Evolutionary conservation across 768 basidiomycete species (phyloP), one percentile per base, ranked within the genome.

Genomic region (Aureoboletus auriporus): DNA sequence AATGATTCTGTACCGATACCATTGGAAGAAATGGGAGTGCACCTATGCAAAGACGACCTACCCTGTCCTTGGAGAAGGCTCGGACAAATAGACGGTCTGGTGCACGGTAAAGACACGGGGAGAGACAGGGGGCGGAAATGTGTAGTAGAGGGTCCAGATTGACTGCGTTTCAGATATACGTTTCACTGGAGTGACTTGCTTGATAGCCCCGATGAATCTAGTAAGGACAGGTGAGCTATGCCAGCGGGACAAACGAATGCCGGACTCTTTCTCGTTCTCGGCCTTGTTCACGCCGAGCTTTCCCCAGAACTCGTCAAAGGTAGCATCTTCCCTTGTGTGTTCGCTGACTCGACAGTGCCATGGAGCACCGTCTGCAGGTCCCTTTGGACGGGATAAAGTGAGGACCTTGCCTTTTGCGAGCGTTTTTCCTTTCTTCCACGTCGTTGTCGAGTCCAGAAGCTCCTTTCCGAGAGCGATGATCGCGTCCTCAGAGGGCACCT

Each of bases 71-170:
- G 80, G 79, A 30, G 73, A 67, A 4, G 69, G 61, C 37, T 78
- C 73, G 23, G 71, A 66, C 23, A 84, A 66, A 50, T 80, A 74
- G 9, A 71, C 69, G n/a, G 83, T 75, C 59, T 88, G 86, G 34
- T 89, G 65, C 31, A 83, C 84, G 2, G 86, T 89, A 65, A 89
- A 91, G 17, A 86, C 76, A 12, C 88, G 81, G 9, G 86, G 80
- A 4, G 86, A 82, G 16, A 89, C 66, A 3, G 86, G 81, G 6
- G 84, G 79, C 1, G 79, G 71, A 66, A 89, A 86, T 3, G 75
- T 83, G 66, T 91, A 91, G 63, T 80, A 79, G 51, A 86, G 52
- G 0, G 83, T 76, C 86, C 86, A 89, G 52, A 89, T 80, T 3
- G 73, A 70, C 42, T 83, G 78, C 3, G 75, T 83, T 10, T 78